Evolutionary conservation across 257 asterid genomes (phyloP), one percentile per base, ranked within the genome.

Genomic region (Buddleja alternifolia): DNA sequence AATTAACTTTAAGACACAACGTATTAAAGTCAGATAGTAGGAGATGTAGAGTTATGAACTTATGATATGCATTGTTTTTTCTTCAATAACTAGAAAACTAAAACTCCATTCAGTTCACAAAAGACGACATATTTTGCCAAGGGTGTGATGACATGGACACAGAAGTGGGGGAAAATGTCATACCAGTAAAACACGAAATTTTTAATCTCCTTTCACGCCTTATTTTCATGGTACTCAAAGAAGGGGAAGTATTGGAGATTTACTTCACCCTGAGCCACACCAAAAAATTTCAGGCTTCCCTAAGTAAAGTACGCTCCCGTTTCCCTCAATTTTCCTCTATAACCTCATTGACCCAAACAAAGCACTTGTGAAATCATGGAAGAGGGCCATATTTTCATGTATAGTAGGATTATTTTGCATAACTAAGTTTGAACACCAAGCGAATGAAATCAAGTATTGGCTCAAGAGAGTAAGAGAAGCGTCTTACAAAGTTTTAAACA

Each of bases 1-100:
- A 69, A 39, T 16, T 60, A 72, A 45, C 59, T 67, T 45, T 48
- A 45, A 36, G 55, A 34, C 41, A 66, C 12, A 23, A 3, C 59
- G 50, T 8, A 39, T 47, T 9, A 21, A 48, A 53, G 42, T 46
- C 32, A 60, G 32, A 45, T 32, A 44, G 56, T 40, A 11, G 37
- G 44, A 67, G 59, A 63, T 51, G 34, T 61, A 36, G 36, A 51
- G 32, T 19, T 46, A 48, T 25, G 14, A 48, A 40, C 34, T 14
- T n/a, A n/a, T n/a, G n/a, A n/a, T n/a, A 56, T 14, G n/a, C 44
- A 60, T 48, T 44, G 57, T 19, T 65, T 47, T 64, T 23, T 57
- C 60, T 21, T 19, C 66, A 36, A 39, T 62, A 20, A 4, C 25
- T 25, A 59, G 23, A 60, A 44, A 17, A 73, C 14, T 34, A 34